Evolutionary conservation across 179 eudicot species (phyloP).

Genomic region (Beta macrorhiza): DNA sequence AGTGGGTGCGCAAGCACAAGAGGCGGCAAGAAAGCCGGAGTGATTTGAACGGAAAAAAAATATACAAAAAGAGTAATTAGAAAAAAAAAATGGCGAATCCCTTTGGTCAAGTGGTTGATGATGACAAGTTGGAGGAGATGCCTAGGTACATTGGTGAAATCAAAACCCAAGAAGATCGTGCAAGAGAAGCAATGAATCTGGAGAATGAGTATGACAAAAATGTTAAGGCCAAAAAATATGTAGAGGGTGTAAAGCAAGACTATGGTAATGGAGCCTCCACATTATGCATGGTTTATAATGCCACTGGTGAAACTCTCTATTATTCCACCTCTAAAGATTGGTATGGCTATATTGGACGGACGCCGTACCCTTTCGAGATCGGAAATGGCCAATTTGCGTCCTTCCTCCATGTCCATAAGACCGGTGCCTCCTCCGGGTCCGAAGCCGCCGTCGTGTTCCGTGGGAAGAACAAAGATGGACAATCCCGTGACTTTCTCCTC

Average conservation of each 20-base stretch:
- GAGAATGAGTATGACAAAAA: background rate
- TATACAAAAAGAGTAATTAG: too few species aligned
- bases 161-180: conserved; percentile 18
- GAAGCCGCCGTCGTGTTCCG: conserved; percentile 9
- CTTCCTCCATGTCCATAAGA: conserved; percentile 2
- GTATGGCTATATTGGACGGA: conserved; percentile 1
- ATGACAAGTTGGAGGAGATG: conserved; percentile 14
- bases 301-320: conserved; percentile 8
- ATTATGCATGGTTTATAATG: conserved; percentile 8
- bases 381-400: conserved; percentile 19
- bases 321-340: background rate
- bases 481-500: background rate
- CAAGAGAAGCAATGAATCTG: background rate
- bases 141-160: background rate
- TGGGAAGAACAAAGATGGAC: background rate
- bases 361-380: conserved; percentile 10
- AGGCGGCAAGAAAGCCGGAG: too few species aligned
- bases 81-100: conserved; percentile 11
- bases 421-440: background rate
- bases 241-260: background rate
- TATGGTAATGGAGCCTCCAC: background rate
- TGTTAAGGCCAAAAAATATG: background rate
- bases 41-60: too few species aligned
- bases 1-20: too few species aligned
- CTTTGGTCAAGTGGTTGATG: conserved; percentile 10